A percentile compares a stretch with the other conserved stretches of the same genome.
phyloP scores from a whole-genome alignment of 495 filamentous ascomycete genomes.

The Parachaetomium inaequale region DNA sequence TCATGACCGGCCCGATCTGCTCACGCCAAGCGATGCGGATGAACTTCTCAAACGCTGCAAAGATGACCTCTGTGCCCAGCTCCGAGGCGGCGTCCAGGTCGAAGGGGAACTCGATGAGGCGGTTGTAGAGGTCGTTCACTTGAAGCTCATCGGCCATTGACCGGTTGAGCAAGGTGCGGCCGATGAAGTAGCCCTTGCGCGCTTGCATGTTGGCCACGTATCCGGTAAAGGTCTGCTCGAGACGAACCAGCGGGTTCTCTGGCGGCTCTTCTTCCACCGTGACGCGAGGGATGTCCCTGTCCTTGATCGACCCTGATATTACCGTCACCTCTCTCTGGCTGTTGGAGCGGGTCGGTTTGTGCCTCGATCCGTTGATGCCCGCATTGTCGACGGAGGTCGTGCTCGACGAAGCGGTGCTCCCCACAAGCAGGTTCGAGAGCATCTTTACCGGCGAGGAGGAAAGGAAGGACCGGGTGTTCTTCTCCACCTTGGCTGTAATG shows the following conservation, averaged over 20 bases:
- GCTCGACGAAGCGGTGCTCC: constrained; percentile 36
- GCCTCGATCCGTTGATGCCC: constrained; percentile 30
- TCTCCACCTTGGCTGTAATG: constrained; percentile 54
- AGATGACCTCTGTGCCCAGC: constrained; percentile 80
- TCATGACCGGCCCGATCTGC: constrained; percentile 79
- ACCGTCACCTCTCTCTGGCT: constrained; percentile 46
- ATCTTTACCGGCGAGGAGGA: constrained; percentile 86
- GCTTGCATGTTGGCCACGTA: constrained; percentile 79
- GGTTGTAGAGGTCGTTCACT: constrained; percentile 90
- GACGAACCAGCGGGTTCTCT: constrained; percentile 56
- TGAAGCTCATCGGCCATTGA: constrained; percentile 68
- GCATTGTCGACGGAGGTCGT: constrained; percentile 19
- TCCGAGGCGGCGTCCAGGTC: constrained; percentile 71
- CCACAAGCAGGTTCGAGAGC: constrained; percentile 74
- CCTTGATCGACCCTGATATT: constrained; percentile 44
- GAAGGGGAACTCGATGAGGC: constrained; percentile 74
- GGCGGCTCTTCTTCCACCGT: constrained; percentile 46
- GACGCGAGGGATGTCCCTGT: constrained; percentile 46
- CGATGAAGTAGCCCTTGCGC: constrained; percentile 81
- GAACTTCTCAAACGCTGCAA: constrained; percentile 93
- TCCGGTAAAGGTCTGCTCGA: constrained; percentile 83
- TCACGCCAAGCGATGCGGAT: constrained; percentile 83
- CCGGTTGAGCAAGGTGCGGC: constrained; percentile 65
- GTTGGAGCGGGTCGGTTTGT: constrained; percentile 36
- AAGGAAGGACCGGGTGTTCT: constrained; percentile 56